These are phyloP conservation scores for Aquilaria agallochum DNA, from an alignment of 441 rosid species.

Conservation along the genomic window DNA sequence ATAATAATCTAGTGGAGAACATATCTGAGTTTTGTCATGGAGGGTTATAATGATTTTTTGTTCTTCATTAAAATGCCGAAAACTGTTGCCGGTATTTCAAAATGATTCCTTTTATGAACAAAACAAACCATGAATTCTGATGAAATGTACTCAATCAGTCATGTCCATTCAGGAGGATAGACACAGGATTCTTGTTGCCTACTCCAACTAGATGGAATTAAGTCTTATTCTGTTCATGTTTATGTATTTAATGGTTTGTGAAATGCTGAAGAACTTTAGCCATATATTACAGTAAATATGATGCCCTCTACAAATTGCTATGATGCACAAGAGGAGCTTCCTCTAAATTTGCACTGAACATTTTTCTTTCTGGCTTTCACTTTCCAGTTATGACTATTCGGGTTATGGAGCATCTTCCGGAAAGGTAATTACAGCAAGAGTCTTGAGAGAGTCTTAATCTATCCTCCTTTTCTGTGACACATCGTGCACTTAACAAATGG, in stretches of 20 bases:
- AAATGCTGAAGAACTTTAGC: constrained; percentile 2
- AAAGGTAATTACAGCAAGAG: constrained; percentile 46
- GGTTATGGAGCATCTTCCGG: constrained; percentile 98
- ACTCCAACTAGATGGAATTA: too few species aligned
- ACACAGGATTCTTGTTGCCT: too few species aligned
- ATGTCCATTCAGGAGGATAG: too few species aligned
- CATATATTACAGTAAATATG: constrained; percentile 3
- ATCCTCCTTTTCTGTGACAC: not conserved
- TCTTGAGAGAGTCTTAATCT: not conserved
- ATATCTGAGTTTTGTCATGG: too few species aligned
- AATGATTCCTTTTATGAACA: too few species aligned
- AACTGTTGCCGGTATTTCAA: too few species aligned
- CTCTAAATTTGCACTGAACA: not conserved
- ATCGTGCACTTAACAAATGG: constrained; percentile 15
- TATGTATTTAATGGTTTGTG: not conserved
- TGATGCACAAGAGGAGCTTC: not conserved
- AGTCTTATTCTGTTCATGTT: not conserved
- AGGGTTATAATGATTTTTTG: not conserved
- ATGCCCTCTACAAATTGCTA: constrained; percentile 2
- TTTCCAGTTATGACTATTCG: constrained; percentile 89
- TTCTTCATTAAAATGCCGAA: not conserved
- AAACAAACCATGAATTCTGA: too few species aligned
- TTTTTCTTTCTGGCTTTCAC: not conserved
- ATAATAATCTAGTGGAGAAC: too few species aligned
- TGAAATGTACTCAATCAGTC: too few species aligned